These are phyloP conservation scores for Ceratocystis diversiconidia DNA, from an alignment of 2,329 filamentous ascomycete species.

Conservation along the genomic window DNA sequence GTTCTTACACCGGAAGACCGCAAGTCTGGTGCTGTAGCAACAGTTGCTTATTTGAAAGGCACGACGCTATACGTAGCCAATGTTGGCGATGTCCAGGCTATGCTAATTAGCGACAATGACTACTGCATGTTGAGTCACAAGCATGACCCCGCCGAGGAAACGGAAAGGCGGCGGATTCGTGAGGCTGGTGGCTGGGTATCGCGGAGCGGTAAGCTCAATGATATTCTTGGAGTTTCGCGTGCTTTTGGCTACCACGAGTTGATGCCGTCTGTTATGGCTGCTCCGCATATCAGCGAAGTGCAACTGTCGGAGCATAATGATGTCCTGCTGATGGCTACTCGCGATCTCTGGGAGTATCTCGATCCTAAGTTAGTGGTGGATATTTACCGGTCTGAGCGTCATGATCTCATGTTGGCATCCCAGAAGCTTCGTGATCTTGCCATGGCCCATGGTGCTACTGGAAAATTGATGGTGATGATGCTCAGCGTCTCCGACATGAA, in stretches of 20 bases:
- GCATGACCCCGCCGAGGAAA: slow-evolving; percentile 79
- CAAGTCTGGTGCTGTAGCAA: slow-evolving; percentile 79
- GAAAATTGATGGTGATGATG: slow-evolving; percentile 99
- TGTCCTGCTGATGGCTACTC: slow-evolving; percentile 80
- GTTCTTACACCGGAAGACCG: slow-evolving; percentile 80
- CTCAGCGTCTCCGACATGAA: slow-evolving; percentile 85
- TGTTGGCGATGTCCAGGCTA: slow-evolving; percentile 88
- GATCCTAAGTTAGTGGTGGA: slow-evolving; percentile 83
- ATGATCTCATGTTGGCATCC: slow-evolving; percentile 84
- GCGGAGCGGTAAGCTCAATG: slow-evolving; percentile 84
- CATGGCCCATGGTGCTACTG: slow-evolving; percentile 84
- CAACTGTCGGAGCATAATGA: slow-evolving; percentile 80
- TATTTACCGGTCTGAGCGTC: slow-evolving; percentile 70
- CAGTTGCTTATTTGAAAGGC: slow-evolving; percentile 75
- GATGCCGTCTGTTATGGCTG: slow-evolving; percentile 85
- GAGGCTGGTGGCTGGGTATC: slow-evolving; percentile 94
- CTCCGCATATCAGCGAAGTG: slow-evolving; percentile 66
- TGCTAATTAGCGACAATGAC: slow-evolving; percentile 78
- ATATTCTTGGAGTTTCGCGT: slow-evolving; percentile 76
- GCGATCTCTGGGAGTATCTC: slow-evolving; percentile 90
- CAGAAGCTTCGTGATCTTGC: slow-evolving; percentile 90
- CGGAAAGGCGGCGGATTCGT: slow-evolving; percentile 75
- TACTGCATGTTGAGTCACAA: slow-evolving; percentile 75
- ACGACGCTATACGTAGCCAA: slow-evolving; percentile 91
- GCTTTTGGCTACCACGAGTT: slow-evolving; percentile 91